Percentiles rank a stretch among this genome's conserved stretches.
Conservation (phyloP, 306 rosid species). For the Erythrophleum fordii region DNA sequence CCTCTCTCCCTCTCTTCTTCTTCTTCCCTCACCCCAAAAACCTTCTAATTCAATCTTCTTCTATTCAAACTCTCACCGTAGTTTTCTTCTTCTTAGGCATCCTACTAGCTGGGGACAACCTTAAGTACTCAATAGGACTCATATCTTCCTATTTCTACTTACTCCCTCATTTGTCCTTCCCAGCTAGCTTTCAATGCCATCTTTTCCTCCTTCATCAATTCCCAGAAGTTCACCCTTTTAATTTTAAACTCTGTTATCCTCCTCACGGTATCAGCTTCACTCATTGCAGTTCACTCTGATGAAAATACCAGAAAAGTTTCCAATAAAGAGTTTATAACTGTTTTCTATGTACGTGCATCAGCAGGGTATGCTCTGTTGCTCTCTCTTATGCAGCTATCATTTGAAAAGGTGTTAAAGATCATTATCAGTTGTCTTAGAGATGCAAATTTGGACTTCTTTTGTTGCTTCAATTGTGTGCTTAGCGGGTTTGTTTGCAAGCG, state of each 20-base stretch:
- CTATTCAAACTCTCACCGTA: slow-evolving; percentile 31
- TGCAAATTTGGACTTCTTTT: slow-evolving; percentile 69
- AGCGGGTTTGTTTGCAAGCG: slow-evolving; percentile 63
- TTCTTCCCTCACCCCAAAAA: slow-evolving; percentile 45
- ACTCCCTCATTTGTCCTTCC: slow-evolving; percentile 73
- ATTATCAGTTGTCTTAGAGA: slow-evolving; percentile 63
- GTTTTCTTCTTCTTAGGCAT: slow-evolving; percentile 61
- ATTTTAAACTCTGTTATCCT: slow-evolving; percentile 64
- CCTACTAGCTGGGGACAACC: slow-evolving; percentile 57
- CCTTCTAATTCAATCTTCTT: slow-evolving; percentile 37
- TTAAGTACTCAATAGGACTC: slow-evolving; percentile 66
- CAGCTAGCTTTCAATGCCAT: slow-evolving; percentile 76
- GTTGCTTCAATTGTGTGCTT: slow-evolving; percentile 63
- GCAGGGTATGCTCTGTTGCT: slow-evolving; percentile 68
- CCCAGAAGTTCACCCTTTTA: slow-evolving; percentile 63
- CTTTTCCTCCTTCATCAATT: slow-evolving; percentile 69
- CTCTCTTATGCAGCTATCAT: slow-evolving; percentile 67
- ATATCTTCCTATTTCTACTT: slow-evolving; percentile 74
- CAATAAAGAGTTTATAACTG: slow-evolving; percentile 41
- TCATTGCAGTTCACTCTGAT: slow-evolving; percentile 65
- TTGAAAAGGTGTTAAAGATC: slow-evolving; percentile 67
- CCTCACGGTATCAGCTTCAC: slow-evolving; percentile 62
- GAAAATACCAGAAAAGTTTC: slow-evolving; percentile 46
- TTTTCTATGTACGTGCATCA: slow-evolving; percentile 61
- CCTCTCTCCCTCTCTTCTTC: no score